Conservation (phyloP, 176 grass and related monocot genomes). For the Rhynchospora breviuscula region DNA sequence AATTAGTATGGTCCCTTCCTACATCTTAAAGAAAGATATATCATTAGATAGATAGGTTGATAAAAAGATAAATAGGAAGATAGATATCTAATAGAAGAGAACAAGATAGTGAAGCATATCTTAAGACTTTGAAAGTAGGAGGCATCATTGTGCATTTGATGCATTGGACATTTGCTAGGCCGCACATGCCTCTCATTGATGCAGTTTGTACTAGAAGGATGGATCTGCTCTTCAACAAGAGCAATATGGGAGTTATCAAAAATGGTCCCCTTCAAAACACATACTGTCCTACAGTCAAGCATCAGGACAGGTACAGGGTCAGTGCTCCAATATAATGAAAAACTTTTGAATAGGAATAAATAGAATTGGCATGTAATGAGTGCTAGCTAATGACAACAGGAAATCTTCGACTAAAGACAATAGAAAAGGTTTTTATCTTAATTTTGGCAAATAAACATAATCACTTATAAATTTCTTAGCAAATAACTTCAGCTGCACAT, state of each 20-base stretch:
- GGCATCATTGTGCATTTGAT: slow-evolving; percentile 16
- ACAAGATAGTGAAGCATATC: slow-evolving; percentile 15
- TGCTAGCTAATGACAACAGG: not conserved
- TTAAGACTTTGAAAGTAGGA: not conserved
- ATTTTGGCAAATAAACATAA: not conserved
- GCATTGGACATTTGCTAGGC: not conserved
- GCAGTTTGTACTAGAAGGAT: slow-evolving; percentile 22
- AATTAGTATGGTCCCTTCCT: slow-evolving; percentile 22
- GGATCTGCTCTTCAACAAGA: slow-evolving; percentile 11
- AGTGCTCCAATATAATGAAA: not conserved
- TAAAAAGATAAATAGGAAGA: slow-evolving; percentile 6
- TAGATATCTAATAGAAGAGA: not conserved
- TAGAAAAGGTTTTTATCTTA: not conserved
- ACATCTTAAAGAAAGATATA: slow-evolving; percentile 1
- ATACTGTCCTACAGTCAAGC: slow-evolving; percentile 1
- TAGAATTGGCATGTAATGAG: not conserved
- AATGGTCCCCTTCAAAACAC: not conserved
- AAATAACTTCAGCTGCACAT: not conserved
- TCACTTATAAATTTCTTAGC: not conserved
- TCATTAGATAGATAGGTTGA: not conserved
- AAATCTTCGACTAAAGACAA: not conserved
- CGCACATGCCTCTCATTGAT: slow-evolving; percentile 23
- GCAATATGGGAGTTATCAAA: slow-evolving; percentile 15
- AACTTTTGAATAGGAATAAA: not conserved
- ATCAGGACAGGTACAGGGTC: not conserved